phyloP scores from a whole-genome alignment of 2,329 filamentous ascomycete species.

The Orbilia oligospora region DNA sequence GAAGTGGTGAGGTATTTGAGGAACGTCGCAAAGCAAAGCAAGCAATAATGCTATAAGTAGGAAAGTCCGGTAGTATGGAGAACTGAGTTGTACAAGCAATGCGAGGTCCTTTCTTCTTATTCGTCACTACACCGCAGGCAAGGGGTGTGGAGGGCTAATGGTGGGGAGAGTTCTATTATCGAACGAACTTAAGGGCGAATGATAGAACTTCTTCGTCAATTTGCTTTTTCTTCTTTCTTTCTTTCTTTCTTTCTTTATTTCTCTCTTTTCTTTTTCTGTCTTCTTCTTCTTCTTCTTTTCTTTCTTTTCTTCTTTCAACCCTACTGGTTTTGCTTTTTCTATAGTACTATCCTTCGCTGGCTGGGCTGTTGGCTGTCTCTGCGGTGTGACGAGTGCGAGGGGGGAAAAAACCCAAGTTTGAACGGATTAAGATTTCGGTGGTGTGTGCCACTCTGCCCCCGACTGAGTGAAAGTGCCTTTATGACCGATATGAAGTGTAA shows the following conservation, averaged over 20 bases:
- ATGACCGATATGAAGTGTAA: conserved; percentile 57
- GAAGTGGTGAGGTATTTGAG: conserved; percentile 59
- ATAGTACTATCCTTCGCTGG: conserved; percentile 32
- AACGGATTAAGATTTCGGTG: conserved; percentile 57
- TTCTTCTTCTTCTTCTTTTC: conserved; percentile 27
- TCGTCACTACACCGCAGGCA: conserved; percentile 56
- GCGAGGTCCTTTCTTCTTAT: conserved; percentile 59
- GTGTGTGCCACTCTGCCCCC: conserved; percentile 56
- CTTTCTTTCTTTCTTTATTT: conserved; percentile 18
- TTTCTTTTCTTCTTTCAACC: conserved; percentile 26
- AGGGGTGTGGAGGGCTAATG: conserved; percentile 45
- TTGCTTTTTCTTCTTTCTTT: conserved; percentile 39
- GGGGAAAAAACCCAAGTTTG: conserved; percentile 36
- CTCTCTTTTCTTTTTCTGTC: conserved; percentile 25
- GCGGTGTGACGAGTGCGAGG: conserved; percentile 58
- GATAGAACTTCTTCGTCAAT: conserved; percentile 30
- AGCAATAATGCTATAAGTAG: conserved; percentile 60
- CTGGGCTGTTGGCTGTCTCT: conserved; percentile 49
- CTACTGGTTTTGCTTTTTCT: conserved; percentile 17
- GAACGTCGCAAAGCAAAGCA: no score
- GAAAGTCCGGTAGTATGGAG: conserved; percentile 42
- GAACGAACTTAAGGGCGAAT: conserved; percentile 47
- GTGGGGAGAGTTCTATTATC: conserved; percentile 58
- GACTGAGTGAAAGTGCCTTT: conserved; percentile 43
- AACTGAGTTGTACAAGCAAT: conserved; percentile 61